Percentiles rank a stretch among this genome's conserved stretches.
These are phyloP conservation scores for Hygrophorus russula DNA, from an alignment of 768 basidiomycete genomes.

Conservation along the genomic window DNA sequence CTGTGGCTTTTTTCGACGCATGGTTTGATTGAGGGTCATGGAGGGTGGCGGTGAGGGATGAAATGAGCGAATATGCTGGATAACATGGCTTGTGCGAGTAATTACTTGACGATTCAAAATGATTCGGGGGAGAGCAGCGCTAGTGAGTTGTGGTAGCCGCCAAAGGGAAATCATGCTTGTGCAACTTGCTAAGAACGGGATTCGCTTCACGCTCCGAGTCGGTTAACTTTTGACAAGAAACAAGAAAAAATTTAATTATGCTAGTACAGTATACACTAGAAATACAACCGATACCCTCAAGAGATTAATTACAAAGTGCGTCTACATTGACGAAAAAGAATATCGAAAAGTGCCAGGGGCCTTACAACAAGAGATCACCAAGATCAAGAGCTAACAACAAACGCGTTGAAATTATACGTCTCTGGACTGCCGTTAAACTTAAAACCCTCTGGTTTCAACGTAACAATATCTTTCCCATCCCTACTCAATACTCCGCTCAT, in stretches of 20 bases:
- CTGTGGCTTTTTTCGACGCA: slow-evolving; percentile 60
- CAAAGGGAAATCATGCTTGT: too few species aligned
- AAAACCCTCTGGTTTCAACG: slow-evolving; percentile 39
- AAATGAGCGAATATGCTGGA: slow-evolving; percentile 32
- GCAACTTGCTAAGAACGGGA: too few species aligned
- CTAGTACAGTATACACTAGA: too few species aligned
- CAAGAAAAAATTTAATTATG: too few species aligned
- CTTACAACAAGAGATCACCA: too few species aligned
- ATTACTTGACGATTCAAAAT: too few species aligned
- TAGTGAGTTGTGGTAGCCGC: neutral
- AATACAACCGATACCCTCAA: too few species aligned
- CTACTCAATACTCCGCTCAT: slow-evolving; percentile 41
- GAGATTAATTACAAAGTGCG: too few species aligned
- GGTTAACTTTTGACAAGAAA: too few species aligned
- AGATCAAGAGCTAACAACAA: slow-evolving; percentile 28
- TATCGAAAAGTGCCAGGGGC: too few species aligned
- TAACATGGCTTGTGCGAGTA: neutral
- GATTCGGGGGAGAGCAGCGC: neutral
- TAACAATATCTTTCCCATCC: slow-evolving; percentile 32
- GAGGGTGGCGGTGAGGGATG: slow-evolving; percentile 46
- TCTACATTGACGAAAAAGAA: too few species aligned
- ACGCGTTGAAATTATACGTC: slow-evolving; percentile 64
- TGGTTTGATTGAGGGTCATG: slow-evolving; percentile 81
- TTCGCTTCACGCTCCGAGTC: neutral
- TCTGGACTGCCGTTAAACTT: slow-evolving; percentile 40